Evolutionary conservation across 2,329 filamentous ascomycete species (phyloP).

Genomic region (Microdochium paspali): DNA sequence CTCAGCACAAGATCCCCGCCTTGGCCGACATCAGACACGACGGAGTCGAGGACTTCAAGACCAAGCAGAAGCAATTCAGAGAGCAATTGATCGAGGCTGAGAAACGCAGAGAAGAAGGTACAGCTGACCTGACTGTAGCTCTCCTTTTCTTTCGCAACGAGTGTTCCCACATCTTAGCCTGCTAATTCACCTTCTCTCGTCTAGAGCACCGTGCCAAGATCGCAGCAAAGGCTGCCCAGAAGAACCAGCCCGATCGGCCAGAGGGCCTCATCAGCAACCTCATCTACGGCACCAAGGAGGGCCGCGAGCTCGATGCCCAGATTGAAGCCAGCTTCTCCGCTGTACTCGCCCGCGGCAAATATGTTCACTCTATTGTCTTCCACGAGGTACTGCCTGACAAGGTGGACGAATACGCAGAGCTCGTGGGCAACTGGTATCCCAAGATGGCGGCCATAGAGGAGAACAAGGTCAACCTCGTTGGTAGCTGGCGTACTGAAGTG

Average conservation of each 20-base stretch:
- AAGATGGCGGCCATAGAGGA: constrained; percentile 73
- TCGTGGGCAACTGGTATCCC: constrained; percentile 89
- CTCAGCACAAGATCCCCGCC: constrained; percentile 51
- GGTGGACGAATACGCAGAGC: constrained; percentile 85
- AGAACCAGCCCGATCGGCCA: constrained; percentile 52
- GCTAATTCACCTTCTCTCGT: constrained; percentile 29
- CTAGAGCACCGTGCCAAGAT: constrained; percentile 25
- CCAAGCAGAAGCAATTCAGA: constrained; percentile 79
- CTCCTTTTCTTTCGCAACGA: constrained; percentile 18
- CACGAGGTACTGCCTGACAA: constrained; percentile 94
- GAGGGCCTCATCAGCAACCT: constrained; percentile 70
- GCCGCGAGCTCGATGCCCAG: constrained; percentile 86
- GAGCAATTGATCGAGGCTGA: constrained; percentile 68
- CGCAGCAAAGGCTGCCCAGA: constrained; percentile 41
- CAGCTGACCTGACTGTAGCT: constrained; percentile 31
- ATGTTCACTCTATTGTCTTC: constrained; percentile 95
- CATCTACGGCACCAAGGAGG: constrained; percentile 96
- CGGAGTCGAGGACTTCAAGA: constrained; percentile 66
- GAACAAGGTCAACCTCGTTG: constrained; percentile 92
- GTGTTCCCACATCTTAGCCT: constrained; percentile 17
- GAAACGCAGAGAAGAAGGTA: constrained; percentile 82
- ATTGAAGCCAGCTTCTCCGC: constrained; percentile 95
- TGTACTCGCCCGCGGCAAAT: constrained; percentile 90
- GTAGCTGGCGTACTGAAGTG: constrained; percentile 96
- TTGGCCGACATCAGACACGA: constrained; percentile 75